A percentile compares a stretch with the other conserved stretches of the same genome.
Evolutionary conservation across 2,329 filamentous ascomycete species (phyloP).

Genomic region (Aspergillus sp.): DNA sequence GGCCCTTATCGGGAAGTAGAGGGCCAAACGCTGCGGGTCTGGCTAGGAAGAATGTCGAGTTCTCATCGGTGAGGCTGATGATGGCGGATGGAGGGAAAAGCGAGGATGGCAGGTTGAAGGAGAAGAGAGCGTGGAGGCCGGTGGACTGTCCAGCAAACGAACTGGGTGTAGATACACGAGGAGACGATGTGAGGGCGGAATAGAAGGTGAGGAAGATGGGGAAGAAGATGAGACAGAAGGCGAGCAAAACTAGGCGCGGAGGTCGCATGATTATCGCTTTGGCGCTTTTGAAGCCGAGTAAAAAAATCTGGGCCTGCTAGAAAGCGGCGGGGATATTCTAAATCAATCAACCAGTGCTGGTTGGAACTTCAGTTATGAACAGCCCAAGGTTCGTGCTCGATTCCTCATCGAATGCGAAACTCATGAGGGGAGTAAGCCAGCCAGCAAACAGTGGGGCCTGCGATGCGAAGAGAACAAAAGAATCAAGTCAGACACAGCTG

Average conservation of each 20-base stretch:
- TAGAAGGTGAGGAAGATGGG: conserved; percentile 50
- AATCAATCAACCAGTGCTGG: conserved; percentile 1
- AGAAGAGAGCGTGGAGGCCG: conserved; percentile 61
- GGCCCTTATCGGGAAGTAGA: conserved; percentile 67
- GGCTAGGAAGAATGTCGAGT: conserved; percentile 94
- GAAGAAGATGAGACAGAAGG: conserved; percentile 49
- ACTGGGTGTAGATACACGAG: conserved; percentile 37
- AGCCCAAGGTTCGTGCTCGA: conserved; percentile 32
- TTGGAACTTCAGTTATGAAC: conserved; percentile 25
- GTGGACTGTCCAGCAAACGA: conserved; percentile 42
- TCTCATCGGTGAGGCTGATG: conserved; percentile 95
- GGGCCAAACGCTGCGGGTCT: conserved; percentile 93
- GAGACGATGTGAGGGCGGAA: conserved; percentile 43
- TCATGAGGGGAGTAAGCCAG: conserved; percentile 35
- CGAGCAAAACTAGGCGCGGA: conserved; percentile 46
- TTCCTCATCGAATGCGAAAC: conserved; percentile 24
- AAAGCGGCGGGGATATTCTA: conserved; percentile 13
- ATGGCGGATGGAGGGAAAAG: conserved; percentile 94
- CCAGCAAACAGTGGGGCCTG: neutral
- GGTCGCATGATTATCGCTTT: conserved; percentile 43
- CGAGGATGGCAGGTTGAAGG: conserved; percentile 74
- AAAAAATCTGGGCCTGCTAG: neutral
- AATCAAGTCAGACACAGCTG: neutral
- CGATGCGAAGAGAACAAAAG: neutral
- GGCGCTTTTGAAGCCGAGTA: neutral